Evolutionary conservation across 495 filamentous ascomycete species (phyloP), one percentile per base, ranked within the genome.

Genomic region (Aspergillus asperescens): DNA sequence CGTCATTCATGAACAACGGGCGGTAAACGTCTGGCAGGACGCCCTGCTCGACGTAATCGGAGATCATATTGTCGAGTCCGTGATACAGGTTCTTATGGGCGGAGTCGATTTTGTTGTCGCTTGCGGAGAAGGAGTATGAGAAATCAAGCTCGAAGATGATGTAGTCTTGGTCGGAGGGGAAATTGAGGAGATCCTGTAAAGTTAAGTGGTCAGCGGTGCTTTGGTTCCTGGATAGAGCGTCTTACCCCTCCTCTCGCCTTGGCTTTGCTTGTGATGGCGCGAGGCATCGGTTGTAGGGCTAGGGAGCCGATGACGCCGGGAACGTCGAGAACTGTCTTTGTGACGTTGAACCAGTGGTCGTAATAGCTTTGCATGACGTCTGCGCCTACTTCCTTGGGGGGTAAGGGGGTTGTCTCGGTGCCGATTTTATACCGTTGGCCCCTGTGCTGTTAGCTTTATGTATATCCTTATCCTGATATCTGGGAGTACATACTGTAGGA

Each of bases 1-100:
- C 74, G 50, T 84, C 79, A 59, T 82, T 84, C 79, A 78, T 76
- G 65, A 83, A 83, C 0, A 84, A 50, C 4, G 79, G 79, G 32
- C 80, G 65, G 52, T 78, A 80, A 24, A 73, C 78, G 29, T 80
- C 70, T 0, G 73, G 71, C 8, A 77, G 56, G 1, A 75, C 68
- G 27, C 72, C 65, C 12, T 75, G 52, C 25, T 74, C 57, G 40
- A 81, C 70, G 52, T 66, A 70, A 15, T 65, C 60, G 34, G 63
- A 54, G 18, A 70, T 60, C 4, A 66, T 34, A 22, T 64, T 68
- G 22, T 57, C 60, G 41, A 72, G 43, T 4, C 66, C 68, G 5
- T 55, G 55, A 42, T 68, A 70, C 7, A 72, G 60, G 46, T 68
- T 61, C 52, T 75, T 64, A 54, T 76, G 77, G 13, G 78, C 77